Evolutionary conservation across 2,329 filamentous ascomycete genomes (phyloP).

Genomic region (Diplodia scrobiculata): DNA sequence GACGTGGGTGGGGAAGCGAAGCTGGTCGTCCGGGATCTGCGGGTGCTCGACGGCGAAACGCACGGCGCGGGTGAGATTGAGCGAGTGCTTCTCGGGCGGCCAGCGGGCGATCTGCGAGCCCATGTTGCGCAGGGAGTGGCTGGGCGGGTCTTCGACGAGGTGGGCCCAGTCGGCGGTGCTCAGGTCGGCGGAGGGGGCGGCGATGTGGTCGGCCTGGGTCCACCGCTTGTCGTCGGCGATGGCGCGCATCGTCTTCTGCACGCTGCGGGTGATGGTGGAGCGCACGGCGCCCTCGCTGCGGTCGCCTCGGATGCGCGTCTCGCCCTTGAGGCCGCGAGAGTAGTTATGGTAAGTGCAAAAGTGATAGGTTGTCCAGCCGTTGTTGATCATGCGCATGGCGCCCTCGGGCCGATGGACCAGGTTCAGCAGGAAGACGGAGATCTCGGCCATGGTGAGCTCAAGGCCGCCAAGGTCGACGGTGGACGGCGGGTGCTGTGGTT

Average conservation of each 20-base stretch:
- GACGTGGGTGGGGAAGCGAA: constrained; percentile 9
- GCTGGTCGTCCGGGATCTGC: background rate
- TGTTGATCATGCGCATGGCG: background rate
- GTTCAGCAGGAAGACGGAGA: constrained; percentile 17
- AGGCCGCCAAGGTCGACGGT: background rate
- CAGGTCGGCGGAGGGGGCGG: background rate
- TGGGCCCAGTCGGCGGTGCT: constrained; percentile 2
- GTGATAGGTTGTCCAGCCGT: background rate
- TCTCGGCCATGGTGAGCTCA: constrained; percentile 18
- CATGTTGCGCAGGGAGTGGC: constrained; percentile 12
- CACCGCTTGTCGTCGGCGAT: background rate
- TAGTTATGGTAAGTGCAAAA: constrained; percentile 12
- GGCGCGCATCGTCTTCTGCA: constrained; percentile 11
- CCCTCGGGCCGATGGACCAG: constrained; percentile 7
- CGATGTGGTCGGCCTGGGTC: background rate
- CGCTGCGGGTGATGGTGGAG: constrained; percentile 16
- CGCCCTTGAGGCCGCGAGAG: constrained; percentile 2
- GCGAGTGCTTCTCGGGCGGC: constrained; percentile 13
- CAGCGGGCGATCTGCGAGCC: background rate
- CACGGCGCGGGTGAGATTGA: constrained; percentile 9
- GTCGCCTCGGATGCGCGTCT: background rate
- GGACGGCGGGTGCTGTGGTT: background rate
- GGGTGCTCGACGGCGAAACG: constrained; percentile 16
- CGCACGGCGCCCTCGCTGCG: constrained; percentile 10
- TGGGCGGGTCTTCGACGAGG: background rate